phyloP scores from a whole-genome alignment of 768 basidiomycete species.

The Hygrophorus pudorinus region DNA sequence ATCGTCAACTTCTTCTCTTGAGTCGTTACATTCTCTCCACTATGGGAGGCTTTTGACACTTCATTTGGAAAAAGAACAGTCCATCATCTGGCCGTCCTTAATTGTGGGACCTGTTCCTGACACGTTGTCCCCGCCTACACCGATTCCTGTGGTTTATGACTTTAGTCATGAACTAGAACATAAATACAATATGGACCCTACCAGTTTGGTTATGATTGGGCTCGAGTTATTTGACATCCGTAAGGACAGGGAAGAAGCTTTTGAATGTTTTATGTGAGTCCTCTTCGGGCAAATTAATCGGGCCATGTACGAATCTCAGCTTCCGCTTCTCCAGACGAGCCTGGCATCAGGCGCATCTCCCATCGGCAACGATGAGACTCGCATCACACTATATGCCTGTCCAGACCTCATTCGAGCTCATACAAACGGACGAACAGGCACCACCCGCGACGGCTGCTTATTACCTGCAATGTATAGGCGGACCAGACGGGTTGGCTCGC shows the following conservation, averaged over 20 bases:
- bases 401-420: conserved; percentile 31
- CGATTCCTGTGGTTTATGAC: conserved; percentile 44
- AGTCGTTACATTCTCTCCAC: conserved; percentile 49
- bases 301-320: background rate
- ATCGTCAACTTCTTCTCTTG: conserved; percentile 74
- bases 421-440: conserved; percentile 25
- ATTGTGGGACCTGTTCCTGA: conserved; percentile 68
- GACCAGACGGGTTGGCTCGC: conserved; percentile 54
- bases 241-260: conserved; percentile 66
- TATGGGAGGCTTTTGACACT: conserved; percentile 66
- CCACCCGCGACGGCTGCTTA: conserved; percentile 47
- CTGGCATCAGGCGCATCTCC: conserved; percentile 70
- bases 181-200: conserved; percentile 80
- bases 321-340: conserved; percentile 45
- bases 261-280: conserved; percentile 59
- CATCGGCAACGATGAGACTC: conserved; percentile 69
- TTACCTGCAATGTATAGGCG: conserved; percentile 59
- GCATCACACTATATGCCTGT: conserved; percentile 64
- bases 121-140: conserved; percentile 40
- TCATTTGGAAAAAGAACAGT: conserved; percentile 71
- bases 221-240: conserved; percentile 68
- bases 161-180: conserved; percentile 43
- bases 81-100: conserved; percentile 76
- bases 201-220: conserved; percentile 63
- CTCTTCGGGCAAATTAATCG: background rate